These are phyloP conservation scores for Rhododendron simsii DNA, from an alignment of 148 eudicot species.

Conservation along the genomic window DNA sequence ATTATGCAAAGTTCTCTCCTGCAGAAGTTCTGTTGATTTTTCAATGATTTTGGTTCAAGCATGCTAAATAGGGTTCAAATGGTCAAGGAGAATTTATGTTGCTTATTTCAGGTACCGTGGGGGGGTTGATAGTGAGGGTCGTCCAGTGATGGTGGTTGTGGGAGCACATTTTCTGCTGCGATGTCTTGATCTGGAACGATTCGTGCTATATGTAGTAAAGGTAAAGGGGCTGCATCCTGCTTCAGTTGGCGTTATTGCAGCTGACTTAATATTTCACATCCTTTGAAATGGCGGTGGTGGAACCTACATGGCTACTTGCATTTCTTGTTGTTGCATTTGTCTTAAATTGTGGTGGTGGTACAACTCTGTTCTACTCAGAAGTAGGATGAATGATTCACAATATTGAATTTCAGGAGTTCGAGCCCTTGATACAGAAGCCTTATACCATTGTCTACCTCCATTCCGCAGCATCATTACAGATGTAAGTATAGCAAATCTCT, in stretches of 20 bases:
- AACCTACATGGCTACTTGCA: neutral
- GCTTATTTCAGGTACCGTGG: conserved; percentile 75
- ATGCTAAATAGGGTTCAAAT: conserved; percentile 4
- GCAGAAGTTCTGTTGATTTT: neutral
- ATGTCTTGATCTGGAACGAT: conserved; percentile 95
- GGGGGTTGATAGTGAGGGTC: conserved; percentile 96
- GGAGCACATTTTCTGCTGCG: conserved; percentile 98
- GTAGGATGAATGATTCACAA: neutral
- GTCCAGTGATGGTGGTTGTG: conserved; percentile 95
- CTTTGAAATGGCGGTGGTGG: neutral
- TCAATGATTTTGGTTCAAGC: neutral
- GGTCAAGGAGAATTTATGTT: neutral
- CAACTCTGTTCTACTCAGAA: neutral
- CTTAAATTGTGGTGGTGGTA: neutral
- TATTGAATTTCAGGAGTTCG: conserved; percentile 73
- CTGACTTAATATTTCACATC: neutral
- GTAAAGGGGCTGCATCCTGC: conserved; percentile 25
- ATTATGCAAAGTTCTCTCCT: neutral
- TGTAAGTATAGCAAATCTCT: conserved; percentile 47
- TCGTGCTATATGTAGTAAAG: conserved; percentile 84
- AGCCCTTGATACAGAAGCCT: conserved; percentile 93
- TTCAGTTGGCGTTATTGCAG: neutral
- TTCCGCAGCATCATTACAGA: conserved; percentile 94
- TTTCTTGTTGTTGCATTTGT: neutral
- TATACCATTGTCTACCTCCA: conserved; percentile 91